phyloP scores from a whole-genome alignment of 257 asterid genomes.

The Solanum clarkiae region DNA sequence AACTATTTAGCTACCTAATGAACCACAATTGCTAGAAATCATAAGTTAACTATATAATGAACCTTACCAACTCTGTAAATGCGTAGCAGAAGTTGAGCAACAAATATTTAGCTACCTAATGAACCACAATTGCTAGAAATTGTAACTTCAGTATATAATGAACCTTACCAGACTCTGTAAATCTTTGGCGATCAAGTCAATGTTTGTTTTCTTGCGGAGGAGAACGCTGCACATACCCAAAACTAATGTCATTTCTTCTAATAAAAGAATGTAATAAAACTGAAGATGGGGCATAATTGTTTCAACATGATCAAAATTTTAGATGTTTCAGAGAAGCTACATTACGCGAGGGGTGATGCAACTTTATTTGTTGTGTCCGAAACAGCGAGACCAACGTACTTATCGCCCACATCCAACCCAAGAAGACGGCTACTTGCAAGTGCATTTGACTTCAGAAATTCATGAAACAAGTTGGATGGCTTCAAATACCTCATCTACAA shows the following conservation, averaged over 20 bases:
- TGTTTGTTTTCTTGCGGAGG: constrained; percentile 48
- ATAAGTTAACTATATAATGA: neutral
- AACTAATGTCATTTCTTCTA: constrained; percentile 2
- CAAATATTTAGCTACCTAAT: neutral
- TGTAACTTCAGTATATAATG: neutral
- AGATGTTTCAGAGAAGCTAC: neutral
- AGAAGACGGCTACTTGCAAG: constrained; percentile 41
- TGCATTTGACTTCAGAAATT: constrained; percentile 36
- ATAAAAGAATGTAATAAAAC: neutral
- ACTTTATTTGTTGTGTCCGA: constrained; percentile 49
- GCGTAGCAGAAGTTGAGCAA: neutral
- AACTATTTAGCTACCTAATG: neutral
- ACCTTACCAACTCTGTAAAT: constrained; percentile 49
- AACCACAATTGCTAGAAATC: neutral
- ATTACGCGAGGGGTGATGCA: constrained; percentile 69
- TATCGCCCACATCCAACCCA: constrained; percentile 92
- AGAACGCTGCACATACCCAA: constrained; percentile 53
- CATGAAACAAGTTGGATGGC: constrained; percentile 49
- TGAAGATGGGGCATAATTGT: neutral
- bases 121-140: neutral
- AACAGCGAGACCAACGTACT: constrained; percentile 77
- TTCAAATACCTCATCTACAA: constrained; percentile 63
- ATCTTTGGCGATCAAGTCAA: constrained; percentile 58
- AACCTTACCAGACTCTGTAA: constrained; percentile 52
- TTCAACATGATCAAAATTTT: neutral